phyloP scores from a whole-genome alignment of 2,329 filamentous ascomycete genomes.

The Ophiostoma pallidulum region DNA sequence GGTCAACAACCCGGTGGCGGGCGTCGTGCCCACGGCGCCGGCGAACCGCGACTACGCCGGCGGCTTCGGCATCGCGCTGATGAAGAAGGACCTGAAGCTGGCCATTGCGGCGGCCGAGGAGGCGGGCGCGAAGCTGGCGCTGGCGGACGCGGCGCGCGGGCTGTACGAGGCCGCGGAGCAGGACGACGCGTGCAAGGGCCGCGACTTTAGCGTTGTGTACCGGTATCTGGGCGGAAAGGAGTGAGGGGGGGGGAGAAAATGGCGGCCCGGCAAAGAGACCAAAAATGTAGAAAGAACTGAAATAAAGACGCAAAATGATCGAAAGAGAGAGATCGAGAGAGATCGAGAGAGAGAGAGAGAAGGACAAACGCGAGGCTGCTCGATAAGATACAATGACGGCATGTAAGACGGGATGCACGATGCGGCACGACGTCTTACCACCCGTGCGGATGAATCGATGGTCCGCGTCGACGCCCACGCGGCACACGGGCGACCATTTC shows the following conservation, averaged over 20 bases:
- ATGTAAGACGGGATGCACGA: no score
- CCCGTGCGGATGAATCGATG: constrained; percentile 1
- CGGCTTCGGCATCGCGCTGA: constrained; percentile 67
- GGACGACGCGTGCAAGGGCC: constrained; percentile 52
- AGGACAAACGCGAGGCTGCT: no score
- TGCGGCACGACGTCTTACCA: no score
- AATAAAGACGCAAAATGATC: not conserved
- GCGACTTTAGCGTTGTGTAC: constrained; percentile 78
- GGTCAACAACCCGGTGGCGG: constrained; percentile 87
- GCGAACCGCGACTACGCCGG: constrained; percentile 67
- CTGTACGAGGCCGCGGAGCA: constrained; percentile 61
- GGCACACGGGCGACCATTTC: no score
- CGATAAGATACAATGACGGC: no score
- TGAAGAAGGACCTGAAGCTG: constrained; percentile 70
- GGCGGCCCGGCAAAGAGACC: not conserved
- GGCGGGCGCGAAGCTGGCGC: constrained; percentile 54
- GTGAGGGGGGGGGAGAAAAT: constrained; percentile 9
- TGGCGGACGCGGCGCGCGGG: constrained; percentile 52
- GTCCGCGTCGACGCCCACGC: constrained; percentile 2
- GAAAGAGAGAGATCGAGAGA: not conserved
- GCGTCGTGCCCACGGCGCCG: constrained; percentile 68
- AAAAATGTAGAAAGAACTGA: no score
- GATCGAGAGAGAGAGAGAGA: no score
- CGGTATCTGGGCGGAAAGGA: constrained; percentile 54
- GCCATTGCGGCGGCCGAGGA: constrained; percentile 64